Conservation (phyloP, 208 protist species). For the Borovskyia barvae region DNA sequence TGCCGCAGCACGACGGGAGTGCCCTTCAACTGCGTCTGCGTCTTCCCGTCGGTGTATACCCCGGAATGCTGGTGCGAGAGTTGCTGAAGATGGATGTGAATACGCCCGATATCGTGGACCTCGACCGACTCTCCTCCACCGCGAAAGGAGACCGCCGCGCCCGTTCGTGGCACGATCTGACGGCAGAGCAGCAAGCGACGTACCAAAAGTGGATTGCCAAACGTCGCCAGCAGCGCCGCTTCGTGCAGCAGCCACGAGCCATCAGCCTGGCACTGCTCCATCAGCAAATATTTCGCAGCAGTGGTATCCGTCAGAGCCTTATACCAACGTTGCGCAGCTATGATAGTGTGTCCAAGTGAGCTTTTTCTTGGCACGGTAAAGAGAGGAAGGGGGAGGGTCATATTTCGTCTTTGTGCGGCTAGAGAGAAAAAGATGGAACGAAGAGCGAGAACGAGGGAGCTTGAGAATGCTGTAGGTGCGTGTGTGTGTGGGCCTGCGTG, state of each 20-base stretch:
- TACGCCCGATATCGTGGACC: conserved; percentile 69
- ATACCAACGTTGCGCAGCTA: conserved; percentile 82
- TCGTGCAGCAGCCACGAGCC: conserved; percentile 49
- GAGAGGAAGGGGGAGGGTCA: no score
- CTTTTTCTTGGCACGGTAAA: no score
- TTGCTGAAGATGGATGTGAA: conserved; percentile 85
- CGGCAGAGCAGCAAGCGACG: conserved; percentile 45
- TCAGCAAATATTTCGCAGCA: conserved; percentile 84
- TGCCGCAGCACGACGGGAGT: conserved; percentile 55
- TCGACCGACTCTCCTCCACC: conserved; percentile 38
- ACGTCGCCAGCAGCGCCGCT: conserved; percentile 58
- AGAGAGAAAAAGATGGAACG: neutral
- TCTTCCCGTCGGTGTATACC: conserved; percentile 67
- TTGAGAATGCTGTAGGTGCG: neutral
- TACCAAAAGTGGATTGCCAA: conserved; percentile 55
- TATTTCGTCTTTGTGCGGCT: conserved; percentile 2
- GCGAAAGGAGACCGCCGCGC: conserved; percentile 33
- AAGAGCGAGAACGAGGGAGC: neutral
- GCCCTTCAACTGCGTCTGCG: conserved; percentile 57
- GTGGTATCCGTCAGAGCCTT: conserved; percentile 70
- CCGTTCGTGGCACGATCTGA: conserved; percentile 40
- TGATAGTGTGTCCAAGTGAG: conserved; percentile 80
- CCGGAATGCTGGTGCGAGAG: conserved; percentile 79
- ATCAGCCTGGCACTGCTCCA: conserved; percentile 77
- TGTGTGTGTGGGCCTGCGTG: no score